phyloP scores from a whole-genome alignment of 352 stramenopile species.

The Halophytophthora polymorphica region DNA sequence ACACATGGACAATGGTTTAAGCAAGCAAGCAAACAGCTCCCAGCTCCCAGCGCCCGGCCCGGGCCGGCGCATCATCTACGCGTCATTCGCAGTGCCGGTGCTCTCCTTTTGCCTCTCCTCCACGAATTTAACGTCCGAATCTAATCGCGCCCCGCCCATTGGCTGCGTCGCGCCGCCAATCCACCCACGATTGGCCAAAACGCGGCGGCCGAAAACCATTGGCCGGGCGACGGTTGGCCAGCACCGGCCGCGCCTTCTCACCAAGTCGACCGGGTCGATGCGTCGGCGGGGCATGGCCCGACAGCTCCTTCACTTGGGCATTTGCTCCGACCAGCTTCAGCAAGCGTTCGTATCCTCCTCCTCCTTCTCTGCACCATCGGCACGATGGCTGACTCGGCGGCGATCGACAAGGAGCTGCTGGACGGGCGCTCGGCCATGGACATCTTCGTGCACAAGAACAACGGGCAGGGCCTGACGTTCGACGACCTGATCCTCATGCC shows the following conservation, averaged over 20 bases:
- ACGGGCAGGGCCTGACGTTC: conserved; percentile 80
- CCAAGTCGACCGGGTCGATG: background rate
- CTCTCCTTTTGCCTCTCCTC: no score
- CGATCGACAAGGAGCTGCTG: conserved; percentile 51
- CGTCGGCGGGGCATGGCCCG: conserved; percentile 21
- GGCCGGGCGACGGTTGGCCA: conserved; percentile 18
- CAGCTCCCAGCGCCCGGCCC: no score
- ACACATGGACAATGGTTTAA: no score
- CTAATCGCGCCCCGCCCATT: conserved; percentile 4
- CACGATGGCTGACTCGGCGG: conserved; percentile 22
- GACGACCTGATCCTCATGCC: conserved; percentile 81
- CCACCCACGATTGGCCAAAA: conserved; percentile 42
- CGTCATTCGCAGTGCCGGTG: no score
- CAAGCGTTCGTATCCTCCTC: background rate
- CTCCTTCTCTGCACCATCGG: conserved; percentile 2
- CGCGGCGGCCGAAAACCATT: conserved; percentile 32
- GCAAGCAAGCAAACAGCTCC: no score
- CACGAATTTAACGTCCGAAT: no score
- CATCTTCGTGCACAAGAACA: conserved; percentile 88
- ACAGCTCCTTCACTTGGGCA: conserved; percentile 35
- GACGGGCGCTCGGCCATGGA: conserved; percentile 77
- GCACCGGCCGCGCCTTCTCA: conserved; percentile 1
- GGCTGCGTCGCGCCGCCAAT: conserved; percentile 5
- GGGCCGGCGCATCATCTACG: no score
- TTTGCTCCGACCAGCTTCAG: conserved; percentile 21